Conservation (phyloP, 108 stramenopile species). For the Conticribra weissflogii region DNA sequence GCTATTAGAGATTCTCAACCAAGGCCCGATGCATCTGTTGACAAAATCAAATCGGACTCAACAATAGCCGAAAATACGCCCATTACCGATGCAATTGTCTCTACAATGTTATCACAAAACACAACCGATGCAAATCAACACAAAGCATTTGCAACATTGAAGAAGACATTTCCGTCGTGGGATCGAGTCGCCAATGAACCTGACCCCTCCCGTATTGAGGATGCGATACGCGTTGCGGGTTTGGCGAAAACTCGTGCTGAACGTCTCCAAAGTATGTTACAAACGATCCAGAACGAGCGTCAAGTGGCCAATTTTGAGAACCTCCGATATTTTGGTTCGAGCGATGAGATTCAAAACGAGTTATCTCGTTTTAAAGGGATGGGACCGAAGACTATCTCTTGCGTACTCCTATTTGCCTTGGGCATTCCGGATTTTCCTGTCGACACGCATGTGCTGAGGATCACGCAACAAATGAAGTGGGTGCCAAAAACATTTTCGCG, state of each 20-base stretch:
- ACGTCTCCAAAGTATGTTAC: constrained; percentile 62
- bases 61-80: constrained; percentile 25
- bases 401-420: constrained; percentile 77
- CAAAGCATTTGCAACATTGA: constrained; percentile 65
- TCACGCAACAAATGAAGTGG: constrained; percentile 67
- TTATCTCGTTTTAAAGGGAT: constrained; percentile 75
- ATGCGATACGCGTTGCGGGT: constrained; percentile 67
- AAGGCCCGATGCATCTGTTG: constrained; percentile 2
- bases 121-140: constrained; percentile 72
- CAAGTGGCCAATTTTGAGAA: constrained; percentile 69
- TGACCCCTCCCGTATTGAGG: constrained; percentile 49
- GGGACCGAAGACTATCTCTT: constrained; percentile 85
- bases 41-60: constrained; percentile 10
- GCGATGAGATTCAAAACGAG: constrained; percentile 61
- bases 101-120: constrained; percentile 85
- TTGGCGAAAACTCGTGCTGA: constrained; percentile 68
- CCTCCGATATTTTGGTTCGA: constrained; percentile 48
- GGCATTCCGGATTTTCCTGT: constrained; percentile 80
- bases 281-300: constrained; percentile 52
- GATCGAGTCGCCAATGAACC: constrained; percentile 42
- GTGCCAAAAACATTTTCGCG: constrained; percentile 42
- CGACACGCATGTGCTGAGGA: constrained; percentile 80
- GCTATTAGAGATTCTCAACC: constrained; percentile 13
- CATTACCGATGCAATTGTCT: constrained; percentile 65
- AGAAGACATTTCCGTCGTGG: constrained; percentile 65